A percentile compares a stretch with the other conserved stretches of the same genome.
Evolutionary conservation across 495 filamentous ascomycete genomes (phyloP).

Genomic region (Penicillium longicatenatum): DNA sequence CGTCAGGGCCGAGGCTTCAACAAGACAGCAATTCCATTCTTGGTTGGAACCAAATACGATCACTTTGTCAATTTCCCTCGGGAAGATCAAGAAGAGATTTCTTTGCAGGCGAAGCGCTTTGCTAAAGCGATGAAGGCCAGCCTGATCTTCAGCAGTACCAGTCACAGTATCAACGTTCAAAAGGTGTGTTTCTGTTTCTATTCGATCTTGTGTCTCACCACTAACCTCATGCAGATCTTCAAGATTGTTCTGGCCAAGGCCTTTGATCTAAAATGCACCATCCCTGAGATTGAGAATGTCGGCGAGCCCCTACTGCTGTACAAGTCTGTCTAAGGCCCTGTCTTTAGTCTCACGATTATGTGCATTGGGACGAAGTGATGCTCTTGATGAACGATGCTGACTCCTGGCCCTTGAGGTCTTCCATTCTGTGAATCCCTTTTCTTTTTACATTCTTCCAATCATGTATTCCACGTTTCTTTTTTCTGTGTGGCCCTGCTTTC

Average conservation of each 20-base stretch:
- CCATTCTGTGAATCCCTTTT: conserved; percentile 21
- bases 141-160: conserved; percentile 97
- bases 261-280: conserved; percentile 98
- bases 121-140: conserved; percentile 97
- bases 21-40: conserved; percentile 96
- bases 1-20: conserved; percentile 97
- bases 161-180: conserved; percentile 98
- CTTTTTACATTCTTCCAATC: conserved; percentile 16
- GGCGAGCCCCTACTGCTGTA: conserved; percentile 96
- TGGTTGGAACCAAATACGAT: conserved; percentile 97
- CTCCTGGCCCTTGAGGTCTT: conserved; percentile 25
- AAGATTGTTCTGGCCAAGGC: conserved; percentile 99
- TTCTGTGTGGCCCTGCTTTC: conserved; percentile 9
- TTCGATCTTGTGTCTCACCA: background rate
- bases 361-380: conserved; percentile 46
- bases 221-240: conserved; percentile 71
- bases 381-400: conserved; percentile 39
- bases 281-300: conserved; percentile 96
- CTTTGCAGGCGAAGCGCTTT: conserved; percentile 92
- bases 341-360: conserved; percentile 35
- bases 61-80: conserved; percentile 98
- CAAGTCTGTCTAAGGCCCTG: conserved; percentile 62
- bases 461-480: conserved; percentile 29
- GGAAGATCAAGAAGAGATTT: conserved; percentile 98
- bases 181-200: conserved; percentile 62